A percentile compares a stretch with the other conserved stretches of the same genome.
Conservation (phyloP, 192 early-diverging fungal genomes). For the Mycoemilia scoparia region DNA sequence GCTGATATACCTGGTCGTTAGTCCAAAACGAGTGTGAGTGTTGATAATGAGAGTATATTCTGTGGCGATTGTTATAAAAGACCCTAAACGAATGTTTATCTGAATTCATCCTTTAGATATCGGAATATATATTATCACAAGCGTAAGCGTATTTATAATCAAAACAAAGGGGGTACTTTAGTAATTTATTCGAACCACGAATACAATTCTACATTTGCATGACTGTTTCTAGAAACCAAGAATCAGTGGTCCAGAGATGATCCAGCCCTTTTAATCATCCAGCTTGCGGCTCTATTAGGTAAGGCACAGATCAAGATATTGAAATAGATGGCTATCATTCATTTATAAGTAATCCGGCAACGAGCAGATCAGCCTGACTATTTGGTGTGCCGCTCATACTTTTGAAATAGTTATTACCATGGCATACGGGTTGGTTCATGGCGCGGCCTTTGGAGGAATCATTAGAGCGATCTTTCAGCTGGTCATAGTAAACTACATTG, state of each 20-base stretch:
- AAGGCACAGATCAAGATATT: no score
- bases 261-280: constrained; percentile 77
- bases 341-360: no score
- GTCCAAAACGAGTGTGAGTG: constrained; percentile 22
- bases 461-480: constrained; percentile 16
- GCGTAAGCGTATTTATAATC: constrained; percentile 34
- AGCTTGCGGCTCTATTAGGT: constrained; percentile 44
- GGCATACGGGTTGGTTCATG: constrained; percentile 19
- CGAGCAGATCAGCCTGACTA: no score
- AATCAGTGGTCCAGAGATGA: constrained; percentile 97
- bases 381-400: no score
- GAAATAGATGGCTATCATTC: no score
- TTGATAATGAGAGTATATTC: no score
- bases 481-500: constrained; percentile 14
- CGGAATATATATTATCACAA: constrained; percentile 93
- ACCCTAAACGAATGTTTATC: no score
- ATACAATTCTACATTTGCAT: background rate
- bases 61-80: no score
- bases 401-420: constrained; percentile 1
- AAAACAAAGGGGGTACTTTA: background rate
- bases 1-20: constrained; percentile 23
- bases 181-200: constrained; percentile 4
- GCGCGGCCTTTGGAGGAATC: constrained; percentile 13
- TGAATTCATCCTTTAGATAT: constrained; percentile 37
- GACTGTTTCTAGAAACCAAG: constrained; percentile 61